phyloP scores from a whole-genome alignment of 352 stramenopile species.

The Peronosclerospora sorghi region DNA sequence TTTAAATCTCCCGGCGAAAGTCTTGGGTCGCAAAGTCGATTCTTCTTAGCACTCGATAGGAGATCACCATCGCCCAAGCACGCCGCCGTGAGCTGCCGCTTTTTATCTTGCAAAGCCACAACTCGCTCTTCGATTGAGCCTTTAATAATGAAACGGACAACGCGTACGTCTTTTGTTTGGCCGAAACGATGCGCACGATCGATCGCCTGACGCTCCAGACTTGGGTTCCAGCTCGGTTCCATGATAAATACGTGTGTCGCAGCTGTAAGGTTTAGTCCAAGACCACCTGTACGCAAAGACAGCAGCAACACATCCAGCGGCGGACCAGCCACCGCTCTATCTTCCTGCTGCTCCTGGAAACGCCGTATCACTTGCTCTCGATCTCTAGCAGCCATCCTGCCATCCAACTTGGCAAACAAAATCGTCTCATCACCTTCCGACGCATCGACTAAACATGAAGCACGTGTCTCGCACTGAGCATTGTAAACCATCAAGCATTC shows the following conservation, averaged over 20 bases:
- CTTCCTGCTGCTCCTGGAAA: constrained; percentile 39
- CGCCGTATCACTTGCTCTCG: constrained; percentile 49
- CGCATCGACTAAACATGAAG: constrained; percentile 9
- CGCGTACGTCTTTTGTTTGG: constrained; percentile 53
- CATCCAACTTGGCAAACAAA: constrained; percentile 46
- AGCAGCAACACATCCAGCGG: constrained; percentile 79
- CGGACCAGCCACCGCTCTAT: constrained; percentile 10
- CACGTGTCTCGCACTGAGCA: constrained; percentile 8
- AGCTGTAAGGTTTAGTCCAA: constrained; percentile 88
- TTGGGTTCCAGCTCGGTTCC: constrained; percentile 88
- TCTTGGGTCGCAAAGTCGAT: constrained; percentile 17
- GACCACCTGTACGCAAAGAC: constrained; percentile 77
- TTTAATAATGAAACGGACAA: constrained; percentile 80
- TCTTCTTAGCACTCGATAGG: constrained; percentile 10
- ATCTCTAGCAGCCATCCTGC: constrained; percentile 43
- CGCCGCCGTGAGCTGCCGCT: constrained; percentile 63
- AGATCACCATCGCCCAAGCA: constrained; percentile 46
- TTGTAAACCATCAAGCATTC: constrained; percentile 33
- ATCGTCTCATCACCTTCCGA: constrained; percentile 13
- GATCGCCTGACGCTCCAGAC: constrained; percentile 85
- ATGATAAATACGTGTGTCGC: constrained; percentile 90
- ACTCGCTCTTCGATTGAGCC: constrained; percentile 87
- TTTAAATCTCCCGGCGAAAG: constrained; percentile 36
- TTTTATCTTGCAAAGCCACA: constrained; percentile 81
- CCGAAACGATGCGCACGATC: constrained; percentile 84